These are phyloP conservation scores for Silene conica DNA, from an alignment of 148 eudicot genomes.

Conservation along the genomic window DNA sequence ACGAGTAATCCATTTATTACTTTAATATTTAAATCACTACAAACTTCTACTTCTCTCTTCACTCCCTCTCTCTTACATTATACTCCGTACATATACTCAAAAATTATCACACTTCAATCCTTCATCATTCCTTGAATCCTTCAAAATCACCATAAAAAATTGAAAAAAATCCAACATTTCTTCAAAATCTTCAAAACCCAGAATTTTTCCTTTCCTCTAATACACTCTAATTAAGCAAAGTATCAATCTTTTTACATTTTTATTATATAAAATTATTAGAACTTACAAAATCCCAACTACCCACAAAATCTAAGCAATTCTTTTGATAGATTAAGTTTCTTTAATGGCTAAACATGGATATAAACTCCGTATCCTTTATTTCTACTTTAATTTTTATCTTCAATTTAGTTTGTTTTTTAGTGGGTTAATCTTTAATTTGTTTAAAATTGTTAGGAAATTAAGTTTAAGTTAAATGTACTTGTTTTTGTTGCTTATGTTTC, in stretches of 20 bases:
- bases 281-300: not conserved
- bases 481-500: too few species aligned
- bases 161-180: not conserved
- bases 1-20: too few species aligned
- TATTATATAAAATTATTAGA: too few species aligned
- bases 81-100: not conserved
- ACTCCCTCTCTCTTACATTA: not conserved
- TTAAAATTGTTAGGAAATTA: not conserved
- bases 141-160: not conserved
- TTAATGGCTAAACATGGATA: slow-evolving; percentile 79
- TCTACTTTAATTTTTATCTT: not conserved
- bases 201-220: not conserved
- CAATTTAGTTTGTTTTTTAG: not conserved
- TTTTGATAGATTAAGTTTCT: not conserved
- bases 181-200: slow-evolving; percentile 3
- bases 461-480: not conserved
- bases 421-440: slow-evolving; percentile 4
- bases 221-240: slow-evolving; percentile 11
- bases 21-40: not conserved
- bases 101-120: not conserved
- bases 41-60: not conserved
- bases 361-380: slow-evolving; percentile 88
- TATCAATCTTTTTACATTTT: slow-evolving; percentile 4
- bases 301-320: not conserved
- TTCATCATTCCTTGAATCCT: not conserved